Evolutionary conservation across 2,329 filamentous ascomycete species (phyloP), one percentile per base, ranked within the genome.

Genomic region (Trichoderma lentiforme): DNA sequence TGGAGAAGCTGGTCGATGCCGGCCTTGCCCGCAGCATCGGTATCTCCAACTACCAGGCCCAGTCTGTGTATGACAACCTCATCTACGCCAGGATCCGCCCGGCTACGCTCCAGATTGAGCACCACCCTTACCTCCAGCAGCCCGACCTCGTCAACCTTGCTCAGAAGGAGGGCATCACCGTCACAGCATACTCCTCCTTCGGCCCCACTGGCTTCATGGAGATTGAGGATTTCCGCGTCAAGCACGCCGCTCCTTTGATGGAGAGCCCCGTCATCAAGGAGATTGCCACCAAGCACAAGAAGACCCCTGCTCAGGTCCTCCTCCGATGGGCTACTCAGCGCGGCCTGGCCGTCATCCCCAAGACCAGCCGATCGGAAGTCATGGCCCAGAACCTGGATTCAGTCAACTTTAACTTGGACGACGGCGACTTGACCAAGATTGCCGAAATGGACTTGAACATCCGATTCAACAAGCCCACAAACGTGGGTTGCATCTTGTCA

Each of bases 111-210:
- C 94, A 97, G 86, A 91, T 97, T 82, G 93, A 97, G 86, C 93
- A 95, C 85, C 94, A 97, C 87, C 93, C 93, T 30, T 96, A 95
- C 87, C 89, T 95, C 72, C 91, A 92, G 73, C 93, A 97, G 86
- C 82, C 85, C 73, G 87, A 90, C 69, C 88, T 97, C 67, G 81
- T 96, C 77, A 84, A 89, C 77, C 89, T 93, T 66, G 91, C 91
- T 77, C 86, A 92, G 84, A 83, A 84, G 69, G 87, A 94, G 83
- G 89, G 89, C 73, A 91, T 97, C 77, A 86, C 86, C 76, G 87
- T 97, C 71, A 96, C 93, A 4, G 93, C 92, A 65, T 97, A 96
- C 86, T 94, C 91, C 26, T 93, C 91, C 63, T 95, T 96, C 78
- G 93, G 93, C 51, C 92, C 93, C 30, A 87, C 92, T 78, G 90